These are phyloP conservation scores for Cicer cuneatum DNA, from an alignment of 306 rosid genomes.

Conservation along the genomic window DNA sequence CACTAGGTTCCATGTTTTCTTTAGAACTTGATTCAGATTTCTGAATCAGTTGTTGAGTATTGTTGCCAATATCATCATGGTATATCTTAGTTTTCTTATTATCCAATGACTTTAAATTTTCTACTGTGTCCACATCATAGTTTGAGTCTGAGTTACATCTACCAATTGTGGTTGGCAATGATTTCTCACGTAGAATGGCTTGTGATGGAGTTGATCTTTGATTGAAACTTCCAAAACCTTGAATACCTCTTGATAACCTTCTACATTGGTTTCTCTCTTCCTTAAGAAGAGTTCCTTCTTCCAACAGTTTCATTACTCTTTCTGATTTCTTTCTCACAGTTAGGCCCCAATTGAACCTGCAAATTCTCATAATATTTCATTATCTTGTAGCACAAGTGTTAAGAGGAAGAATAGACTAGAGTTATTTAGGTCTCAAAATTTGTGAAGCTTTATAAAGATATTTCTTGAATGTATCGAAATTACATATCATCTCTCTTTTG, in stretches of 20 bases:
- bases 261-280: conserved; percentile 82
- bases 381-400: background rate
- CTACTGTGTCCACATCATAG: conserved; percentile 38
- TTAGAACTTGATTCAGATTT: conserved; percentile 55
- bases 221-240: conserved; percentile 85
- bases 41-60: conserved; percentile 37
- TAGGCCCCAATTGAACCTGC: conserved; percentile 96
- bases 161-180: conserved; percentile 50
- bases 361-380: conserved; percentile 2
- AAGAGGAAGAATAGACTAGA: background rate
- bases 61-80: conserved; percentile 33
- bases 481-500: too few relatives aligned
- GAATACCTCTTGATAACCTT: conserved; percentile 81
- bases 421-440: too few relatives aligned
- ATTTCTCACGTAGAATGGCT: conserved; percentile 53
- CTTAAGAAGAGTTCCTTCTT: conserved; percentile 67
- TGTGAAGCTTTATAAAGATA: too few relatives aligned
- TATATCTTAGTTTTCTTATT: conserved; percentile 34
- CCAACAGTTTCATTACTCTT: conserved; percentile 66
- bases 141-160: conserved; percentile 56
- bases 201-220: conserved; percentile 60
- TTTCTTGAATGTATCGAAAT: too few relatives aligned
- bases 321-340: conserved; percentile 81
- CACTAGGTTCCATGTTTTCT: conserved; percentile 66
- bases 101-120: background rate